phyloP scores from a whole-genome alignment of 108 stramenopile species.

The Skeletonema marinoi region DNA sequence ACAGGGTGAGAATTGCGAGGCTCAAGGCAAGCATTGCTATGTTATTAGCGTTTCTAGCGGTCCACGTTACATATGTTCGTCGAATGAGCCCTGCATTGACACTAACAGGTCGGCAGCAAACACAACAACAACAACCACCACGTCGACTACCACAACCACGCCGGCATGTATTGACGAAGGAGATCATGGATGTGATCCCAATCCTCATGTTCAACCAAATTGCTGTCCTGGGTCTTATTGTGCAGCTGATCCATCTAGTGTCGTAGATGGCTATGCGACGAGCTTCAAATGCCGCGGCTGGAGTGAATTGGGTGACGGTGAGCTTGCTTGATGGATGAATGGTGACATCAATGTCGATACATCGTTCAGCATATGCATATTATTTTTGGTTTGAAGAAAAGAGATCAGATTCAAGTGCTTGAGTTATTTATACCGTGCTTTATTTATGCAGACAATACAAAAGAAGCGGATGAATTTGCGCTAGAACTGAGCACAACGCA shows the following conservation, averaged over 20 bases:
- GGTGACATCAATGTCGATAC: too few relatives aligned
- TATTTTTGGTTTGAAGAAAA: too few relatives aligned
- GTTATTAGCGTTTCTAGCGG: neutral
- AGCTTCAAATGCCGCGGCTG: neutral
- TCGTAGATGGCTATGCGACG: neutral
- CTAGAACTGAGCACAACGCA: too few relatives aligned
- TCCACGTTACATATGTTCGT: neutral
- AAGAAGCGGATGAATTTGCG: too few relatives aligned
- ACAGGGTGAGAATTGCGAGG: neutral
- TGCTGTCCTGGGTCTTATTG: neutral
- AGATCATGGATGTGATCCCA: neutral
- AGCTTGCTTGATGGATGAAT: neutral
- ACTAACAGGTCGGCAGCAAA: neutral
- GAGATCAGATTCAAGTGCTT: too few relatives aligned
- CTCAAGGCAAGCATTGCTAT: neutral
- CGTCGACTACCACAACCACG: neutral
- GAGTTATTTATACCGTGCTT: too few relatives aligned
- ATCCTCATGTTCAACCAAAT: neutral
- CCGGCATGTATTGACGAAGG: neutral
- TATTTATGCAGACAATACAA: too few relatives aligned
- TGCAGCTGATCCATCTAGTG: neutral
- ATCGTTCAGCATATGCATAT: too few relatives aligned
- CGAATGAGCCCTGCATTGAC: neutral
- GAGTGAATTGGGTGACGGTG: neutral
- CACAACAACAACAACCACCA: neutral